Evolutionary conservation across 2,329 filamentous ascomycete species (phyloP), one percentile per base, ranked within the genome.

Genomic region (Exophiala phaeomuriformis): DNA sequence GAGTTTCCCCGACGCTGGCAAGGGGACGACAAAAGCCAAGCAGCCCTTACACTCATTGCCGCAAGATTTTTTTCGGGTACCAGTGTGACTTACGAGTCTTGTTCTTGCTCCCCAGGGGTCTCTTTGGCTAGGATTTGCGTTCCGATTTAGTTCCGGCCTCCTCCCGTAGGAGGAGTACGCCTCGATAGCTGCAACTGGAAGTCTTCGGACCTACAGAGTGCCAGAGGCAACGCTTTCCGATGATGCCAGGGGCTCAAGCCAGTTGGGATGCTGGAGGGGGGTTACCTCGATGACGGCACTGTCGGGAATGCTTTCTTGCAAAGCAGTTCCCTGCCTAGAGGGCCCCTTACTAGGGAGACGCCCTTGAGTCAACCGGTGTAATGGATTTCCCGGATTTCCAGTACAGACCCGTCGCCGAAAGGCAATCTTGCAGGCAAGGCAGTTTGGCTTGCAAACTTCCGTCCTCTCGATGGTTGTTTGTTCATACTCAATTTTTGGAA

Each of bases 271-370:
- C 36, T 39, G 36, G 36, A 39, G 10, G 29, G 44, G 8, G 45
- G 51, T 53, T 27, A 33, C 28, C 40, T 49, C 31, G 46, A 53
- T 31, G 51, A 53, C 46, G 46, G 51, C 46, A 53, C 7, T 49
- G 19, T 41, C 51, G 49, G 46, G 51, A 53, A 53, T 53, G 41
- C 41, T 49, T 31, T 35, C 30, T 10, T 30, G 12, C 35, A 5
- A 40, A 49, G 46, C 41, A 53, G 19, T 49, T 53, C 51, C 46
- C 44, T 53, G 46, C 51, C 51, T 49, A 53, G 51, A 49, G 45
- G 51, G 40, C 47, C 47, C 46, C 46, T 48, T 32, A 53, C 46
- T 35, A 19, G 19, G 19, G 19, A 19, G 19, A 19, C 19, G 19
- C 19, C 19, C 19, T 19, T 19, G 19, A 19, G 19, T 19, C 19